Base-by-base conservation (phyloP, 225 moss, liverwort and hornwort genomes). In the Ulota crispa region DNA sequence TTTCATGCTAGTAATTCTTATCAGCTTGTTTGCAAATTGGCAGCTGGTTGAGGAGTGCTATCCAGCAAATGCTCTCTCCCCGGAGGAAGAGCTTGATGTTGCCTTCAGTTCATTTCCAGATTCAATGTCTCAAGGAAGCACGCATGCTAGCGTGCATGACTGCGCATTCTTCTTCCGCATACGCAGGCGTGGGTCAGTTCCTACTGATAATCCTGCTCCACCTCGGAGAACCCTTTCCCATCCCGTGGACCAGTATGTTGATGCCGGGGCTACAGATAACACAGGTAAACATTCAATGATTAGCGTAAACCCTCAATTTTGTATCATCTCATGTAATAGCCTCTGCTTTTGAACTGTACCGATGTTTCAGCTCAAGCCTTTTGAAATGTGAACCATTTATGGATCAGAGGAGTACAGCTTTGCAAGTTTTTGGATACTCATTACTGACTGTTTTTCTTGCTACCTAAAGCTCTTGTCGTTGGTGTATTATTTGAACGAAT, bases 41-140 rank as follows among this genome's bases (percentile, higher is more conserved):
- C 91, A 91, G 91, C 78, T 91, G 81, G 95, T 98, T 85, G 98
- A 98, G 82, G 95, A 98, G 78, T 98, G 98, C 84, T 94, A 89
- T 86, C 98, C 98, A 62, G 82, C 87, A 24, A 91, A 92, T 82
- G 93, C 93, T 59, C 92, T 98, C 39, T 94, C 94, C 82, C 82
- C 87, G 53, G 98, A 95, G 81, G 98, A 98, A 87, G 98, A 98
- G 85, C 95, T 95, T 36, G 98, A 98, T 91, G 98, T 98, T 74
- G 94, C 98, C 64, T 98, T 98, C 85, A 98, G 92, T 84, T 93
- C 98, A 71, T 98, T 98, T 89, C 98, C 98, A 73, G 98, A 98
- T 70, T 98, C 98, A 31, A 95, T 98, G 98, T 98, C 98, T 63
- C 93, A 98, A 92, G 98, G 88, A 80, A 94, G 93, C 79, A 95